phyloP scores from a whole-genome alignment of 768 basidiomycete species.

The Collybiopsis confluens region DNA sequence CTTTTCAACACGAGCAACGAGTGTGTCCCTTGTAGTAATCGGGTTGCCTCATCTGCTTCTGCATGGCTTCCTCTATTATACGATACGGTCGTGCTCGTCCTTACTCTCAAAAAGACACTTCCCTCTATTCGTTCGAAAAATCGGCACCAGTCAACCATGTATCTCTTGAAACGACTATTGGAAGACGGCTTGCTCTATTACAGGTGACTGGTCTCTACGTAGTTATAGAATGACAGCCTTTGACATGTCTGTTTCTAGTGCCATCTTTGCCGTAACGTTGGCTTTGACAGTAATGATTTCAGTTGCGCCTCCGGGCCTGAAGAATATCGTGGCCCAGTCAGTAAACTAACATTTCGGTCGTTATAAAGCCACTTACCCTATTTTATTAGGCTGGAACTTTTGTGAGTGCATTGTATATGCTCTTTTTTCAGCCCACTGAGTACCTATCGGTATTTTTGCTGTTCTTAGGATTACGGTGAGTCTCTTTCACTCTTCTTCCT shows the following conservation, averaged over 20 bases:
- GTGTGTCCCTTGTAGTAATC: not conserved
- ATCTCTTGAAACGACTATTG: not conserved
- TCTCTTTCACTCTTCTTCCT: no score
- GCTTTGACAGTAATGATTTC: not conserved
- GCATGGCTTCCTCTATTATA: conserved; percentile 5
- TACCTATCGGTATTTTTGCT: no score
- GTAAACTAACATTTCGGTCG: not conserved
- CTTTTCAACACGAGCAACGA: no score
- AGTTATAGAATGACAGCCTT: not conserved
- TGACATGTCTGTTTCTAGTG: not conserved
- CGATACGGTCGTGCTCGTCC: conserved; percentile 1
- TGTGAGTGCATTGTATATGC: not conserved
- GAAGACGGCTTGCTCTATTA: conserved; percentile 4
- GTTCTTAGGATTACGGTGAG: not conserved
- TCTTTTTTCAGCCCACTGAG: not conserved
- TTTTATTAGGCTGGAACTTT: conserved; percentile 1
- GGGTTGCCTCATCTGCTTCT: not conserved
- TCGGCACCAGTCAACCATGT: not conserved
- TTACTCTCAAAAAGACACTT: not conserved
- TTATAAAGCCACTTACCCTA: not conserved
- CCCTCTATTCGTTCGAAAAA: not conserved
- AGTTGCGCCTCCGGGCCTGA: conserved; percentile 7
- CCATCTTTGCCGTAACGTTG: not conserved
- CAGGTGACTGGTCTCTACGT: not conserved
- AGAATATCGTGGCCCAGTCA: conserved; percentile 4